A percentile compares a stretch with the other conserved stretches of the same genome.
These are phyloP conservation scores for Chlorella sorokiniana DNA, from an alignment of 139 green algal species.

Conservation along the genomic window DNA sequence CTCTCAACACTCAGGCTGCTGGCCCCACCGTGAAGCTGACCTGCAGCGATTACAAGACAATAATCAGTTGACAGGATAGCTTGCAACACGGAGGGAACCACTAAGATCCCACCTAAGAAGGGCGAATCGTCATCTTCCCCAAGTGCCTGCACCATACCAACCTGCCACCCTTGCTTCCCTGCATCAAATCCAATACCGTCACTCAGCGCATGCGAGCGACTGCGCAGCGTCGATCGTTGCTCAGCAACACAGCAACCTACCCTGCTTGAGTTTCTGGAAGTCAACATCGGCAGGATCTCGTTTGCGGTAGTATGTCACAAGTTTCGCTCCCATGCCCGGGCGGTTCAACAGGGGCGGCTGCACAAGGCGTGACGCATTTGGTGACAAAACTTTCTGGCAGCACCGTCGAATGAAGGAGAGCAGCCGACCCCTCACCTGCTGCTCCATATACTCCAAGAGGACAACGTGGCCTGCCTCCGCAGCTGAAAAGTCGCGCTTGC, in stretches of 20 bases:
- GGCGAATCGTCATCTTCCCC: conserved; percentile 67
- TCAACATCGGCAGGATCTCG: conserved; percentile 46
- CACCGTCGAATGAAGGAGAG: background rate
- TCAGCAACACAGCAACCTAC: background rate
- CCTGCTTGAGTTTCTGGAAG: conserved; percentile 30
- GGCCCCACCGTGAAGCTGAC: conserved; percentile 32
- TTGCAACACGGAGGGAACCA: background rate
- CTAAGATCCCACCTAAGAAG: conserved; percentile 48
- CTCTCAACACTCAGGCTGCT: conserved; percentile 54
- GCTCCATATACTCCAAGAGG: conserved; percentile 83
- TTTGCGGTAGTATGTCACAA: conserved; percentile 81
- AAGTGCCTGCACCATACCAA: conserved; percentile 61
- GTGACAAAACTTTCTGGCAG: background rate
- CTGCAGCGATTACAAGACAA: background rate
- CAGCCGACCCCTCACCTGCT: conserved; percentile 37
- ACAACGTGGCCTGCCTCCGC: conserved; percentile 64
- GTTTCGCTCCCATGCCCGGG: conserved; percentile 76
- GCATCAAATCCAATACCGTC: background rate
- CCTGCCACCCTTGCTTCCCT: conserved; percentile 43
- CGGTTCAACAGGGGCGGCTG: conserved; percentile 71
- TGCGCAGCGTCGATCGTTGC: background rate
- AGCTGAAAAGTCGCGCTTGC: conserved; percentile 58
- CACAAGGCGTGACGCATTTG: background rate
- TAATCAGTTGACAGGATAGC: background rate
- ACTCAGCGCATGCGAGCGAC: background rate